Evolutionary conservation across 495 filamentous ascomycete genomes (phyloP), one percentile per base, ranked within the genome.

Genomic region (Collariella sp.): DNA sequence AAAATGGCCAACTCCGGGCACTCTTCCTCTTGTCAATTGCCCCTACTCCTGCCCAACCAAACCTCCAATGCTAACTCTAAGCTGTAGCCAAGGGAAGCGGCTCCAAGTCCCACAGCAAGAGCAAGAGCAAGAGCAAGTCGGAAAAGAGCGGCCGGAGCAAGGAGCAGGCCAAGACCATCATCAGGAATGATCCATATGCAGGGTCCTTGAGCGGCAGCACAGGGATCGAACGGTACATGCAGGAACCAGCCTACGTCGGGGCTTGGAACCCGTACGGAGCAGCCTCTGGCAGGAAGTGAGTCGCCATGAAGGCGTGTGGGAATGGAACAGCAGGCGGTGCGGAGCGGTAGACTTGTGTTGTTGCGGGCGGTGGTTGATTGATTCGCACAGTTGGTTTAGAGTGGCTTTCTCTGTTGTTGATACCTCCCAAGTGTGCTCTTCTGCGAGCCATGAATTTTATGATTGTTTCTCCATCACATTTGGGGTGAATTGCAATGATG

Each of bases 251-350:
- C n/a, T 35, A 24, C 12, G 52, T 23, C 0, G 11, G 16, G 5
- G 34, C 52, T 9, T 55, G 52, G 52, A 55, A 33, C 29, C 12
- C 52, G 7, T 18, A 48, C 11, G 52, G 50, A 1, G 50, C 50
- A 1, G 33, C 20, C 15, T 35, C 31, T 2, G 9, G 50, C 5
- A 31, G 12, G 22, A 47, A 39, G 15, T 46, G 35, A 54, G n/a
- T n/a, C n/a, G n/a, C n/a, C 24, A 15, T 4, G 7, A 33, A 7
- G 10, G 6, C 10, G 7, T 20, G 46, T n/a, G 11, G 33, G 18
- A 2, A 23, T 15, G 43, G 23, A 26, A 33, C 16, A n/a, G 26
- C n/a, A 1, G 43, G 12, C 33, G 16, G 43, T 46, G 26, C 26
- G 26, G 26, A 4, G 4, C 26, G 4, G 26, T 31, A n/a, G n/a